A percentile compares a stretch with the other conserved stretches of the same genome.
phyloP scores from a whole-genome alignment of 1,284 basidiomycete genomes.

The Moniliophthora roreri region DNA sequence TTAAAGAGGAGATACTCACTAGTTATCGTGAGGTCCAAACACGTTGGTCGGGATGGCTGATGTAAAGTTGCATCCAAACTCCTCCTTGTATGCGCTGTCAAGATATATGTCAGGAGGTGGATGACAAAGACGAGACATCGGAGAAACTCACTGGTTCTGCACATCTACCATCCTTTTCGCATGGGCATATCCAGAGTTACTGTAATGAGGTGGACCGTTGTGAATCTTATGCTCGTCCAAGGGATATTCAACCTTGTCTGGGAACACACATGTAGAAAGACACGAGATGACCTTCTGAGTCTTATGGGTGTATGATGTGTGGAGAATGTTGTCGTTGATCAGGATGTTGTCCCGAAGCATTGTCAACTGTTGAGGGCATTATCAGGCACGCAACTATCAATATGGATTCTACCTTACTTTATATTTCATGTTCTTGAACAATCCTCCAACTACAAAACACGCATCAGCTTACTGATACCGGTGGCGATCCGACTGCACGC shows the following conservation, averaged over 20 bases:
- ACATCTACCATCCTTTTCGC: constrained; percentile 93
- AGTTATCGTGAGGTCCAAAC: constrained; percentile 84
- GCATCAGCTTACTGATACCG: background rate
- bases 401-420: constrained; percentile 51
- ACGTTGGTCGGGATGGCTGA: constrained; percentile 92
- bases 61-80: constrained; percentile 88
- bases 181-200: constrained; percentile 91
- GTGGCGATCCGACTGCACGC: constrained; percentile 24
- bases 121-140: background rate
- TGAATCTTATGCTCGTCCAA: constrained; percentile 91
- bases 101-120: no score
- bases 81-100: constrained; percentile 89
- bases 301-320: constrained; percentile 64
- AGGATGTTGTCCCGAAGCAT: constrained; percentile 88
- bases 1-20: constrained; percentile 38
- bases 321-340: constrained; percentile 89
- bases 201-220: constrained; percentile 82
- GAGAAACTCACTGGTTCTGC: constrained; percentile 76
- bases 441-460: constrained; percentile 69
- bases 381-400: background rate
- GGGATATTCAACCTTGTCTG: constrained; percentile 84
- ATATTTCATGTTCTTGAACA: constrained; percentile 90
- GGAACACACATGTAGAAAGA: constrained; percentile 87
- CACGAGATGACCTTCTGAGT: constrained; percentile 80
- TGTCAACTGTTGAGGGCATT: constrained; percentile 51